Percentiles rank a stretch among this genome's conserved stretches.
These are phyloP conservation scores for Paecilomyces variotii DNA, from an alignment of 2,329 filamentous ascomycete genomes.

Conservation along the genomic window DNA sequence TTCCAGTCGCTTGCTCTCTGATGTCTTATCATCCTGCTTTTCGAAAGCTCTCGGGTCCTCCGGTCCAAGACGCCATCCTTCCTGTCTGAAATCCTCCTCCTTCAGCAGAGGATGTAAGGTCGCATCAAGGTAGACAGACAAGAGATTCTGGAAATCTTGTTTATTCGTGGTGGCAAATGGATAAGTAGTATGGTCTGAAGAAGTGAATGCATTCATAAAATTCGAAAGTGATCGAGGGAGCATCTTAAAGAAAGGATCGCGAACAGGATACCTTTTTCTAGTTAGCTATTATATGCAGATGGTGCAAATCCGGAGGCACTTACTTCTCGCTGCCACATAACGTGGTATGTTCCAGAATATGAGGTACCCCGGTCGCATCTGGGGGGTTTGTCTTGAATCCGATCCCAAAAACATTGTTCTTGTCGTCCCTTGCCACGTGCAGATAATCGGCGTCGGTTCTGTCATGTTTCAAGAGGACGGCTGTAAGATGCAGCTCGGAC, in stretches of 20 bases:
- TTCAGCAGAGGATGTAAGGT: constrained; percentile 86
- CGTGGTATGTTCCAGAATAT: constrained; percentile 96
- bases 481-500: constrained; percentile 86
- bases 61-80: constrained; percentile 92
- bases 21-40: constrained; percentile 35
- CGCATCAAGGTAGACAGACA: constrained; percentile 94
- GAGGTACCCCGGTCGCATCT: constrained; percentile 89
- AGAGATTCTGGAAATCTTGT: constrained; percentile 90
- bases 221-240: constrained; percentile 95
- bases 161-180: constrained; percentile 95
- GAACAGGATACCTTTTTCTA: constrained; percentile 66
- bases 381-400: constrained; percentile 99
- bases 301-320: constrained; percentile 13
- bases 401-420: constrained; percentile 99
- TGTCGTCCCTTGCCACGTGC: constrained; percentile 88
- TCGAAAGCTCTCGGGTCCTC: constrained; percentile 66
- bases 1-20: constrained; percentile 55
- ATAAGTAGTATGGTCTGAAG: constrained; percentile 92
- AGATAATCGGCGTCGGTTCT: constrained; percentile 94
- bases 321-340: constrained; percentile 92
- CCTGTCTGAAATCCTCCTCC: constrained; percentile 85
- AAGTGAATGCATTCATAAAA: constrained; percentile 99
- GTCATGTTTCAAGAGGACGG: constrained; percentile 83
- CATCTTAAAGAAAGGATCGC: constrained; percentile 99
- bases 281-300: constrained; percentile 7